Conservation (phyloP, 768 basidiomycete genomes). For the Cystoderma amianthinum region DNA sequence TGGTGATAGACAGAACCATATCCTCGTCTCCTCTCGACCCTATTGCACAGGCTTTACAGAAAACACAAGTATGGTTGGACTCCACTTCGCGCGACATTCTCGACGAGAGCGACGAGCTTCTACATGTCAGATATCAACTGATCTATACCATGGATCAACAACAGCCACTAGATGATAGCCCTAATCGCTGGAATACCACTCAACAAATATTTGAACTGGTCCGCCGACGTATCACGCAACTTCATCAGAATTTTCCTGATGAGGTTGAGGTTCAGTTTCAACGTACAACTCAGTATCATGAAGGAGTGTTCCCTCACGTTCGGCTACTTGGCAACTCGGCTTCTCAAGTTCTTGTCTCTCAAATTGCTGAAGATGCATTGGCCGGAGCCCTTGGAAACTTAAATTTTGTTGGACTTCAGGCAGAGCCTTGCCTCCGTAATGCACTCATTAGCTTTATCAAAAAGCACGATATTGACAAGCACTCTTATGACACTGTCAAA, state of each 20-base stretch:
- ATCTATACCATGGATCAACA: no score
- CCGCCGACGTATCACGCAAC: slow-evolving; percentile 8
- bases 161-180: slow-evolving; percentile 29
- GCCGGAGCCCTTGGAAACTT: no score
- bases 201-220: slow-evolving; percentile 30
- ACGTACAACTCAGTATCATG: no score
- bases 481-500: slow-evolving; percentile 5
- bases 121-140: slow-evolving; percentile 39
- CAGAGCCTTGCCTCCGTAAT: no score
- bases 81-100: slow-evolving; percentile 27
- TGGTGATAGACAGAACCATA: slow-evolving; percentile 29
- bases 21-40: slow-evolving; percentile 1
- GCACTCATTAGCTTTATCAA: no score
- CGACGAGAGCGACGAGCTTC: slow-evolving; percentile 42
- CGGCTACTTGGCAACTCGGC: no score
- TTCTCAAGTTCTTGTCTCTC: no score
- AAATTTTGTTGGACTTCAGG: no score
- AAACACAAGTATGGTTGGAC: slow-evolving; percentile 19
- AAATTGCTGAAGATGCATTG: no score
- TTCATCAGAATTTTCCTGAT: slow-evolving; percentile 8
- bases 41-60: slow-evolving; percentile 13
- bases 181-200: slow-evolving; percentile 33
- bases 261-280: slow-evolving; percentile 12
- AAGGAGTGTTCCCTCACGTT: slow-evolving; percentile 6
- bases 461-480: no score